A percentile compares a stretch with the other conserved stretches of the same genome.
These are phyloP conservation scores for Phylloporus scabripes DNA, from an alignment of 768 basidiomycete species.

Conservation along the genomic window DNA sequence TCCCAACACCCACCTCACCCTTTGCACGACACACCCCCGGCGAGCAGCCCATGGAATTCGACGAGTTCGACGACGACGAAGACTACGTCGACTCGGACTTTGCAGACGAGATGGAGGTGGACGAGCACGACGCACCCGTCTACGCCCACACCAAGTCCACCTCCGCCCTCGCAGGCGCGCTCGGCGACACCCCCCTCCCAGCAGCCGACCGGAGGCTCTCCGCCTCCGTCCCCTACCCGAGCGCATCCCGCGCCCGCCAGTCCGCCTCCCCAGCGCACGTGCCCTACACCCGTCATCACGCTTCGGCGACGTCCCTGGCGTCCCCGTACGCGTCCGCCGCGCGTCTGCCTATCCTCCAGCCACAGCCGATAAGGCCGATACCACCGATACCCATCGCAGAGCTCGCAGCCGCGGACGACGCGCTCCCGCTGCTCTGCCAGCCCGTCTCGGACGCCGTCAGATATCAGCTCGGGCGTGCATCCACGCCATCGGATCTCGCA, in stretches of 20 bases:
- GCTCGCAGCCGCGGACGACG: constrained; percentile 22
- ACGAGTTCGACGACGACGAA: constrained; percentile 32
- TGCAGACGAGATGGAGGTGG: constrained; percentile 31
- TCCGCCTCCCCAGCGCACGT: constrained; percentile 6
- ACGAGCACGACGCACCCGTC: constrained; percentile 16
- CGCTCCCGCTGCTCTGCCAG: constrained; percentile 30
- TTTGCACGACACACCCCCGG: constrained; percentile 17
- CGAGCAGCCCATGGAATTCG: constrained; percentile 23
- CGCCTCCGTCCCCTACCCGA: constrained; percentile 29
- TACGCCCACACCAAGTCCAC: constrained; percentile 29
- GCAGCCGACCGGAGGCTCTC: constrained; percentile 28
- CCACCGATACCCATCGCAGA: constrained; percentile 30
- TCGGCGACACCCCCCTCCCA: constrained; percentile 21
- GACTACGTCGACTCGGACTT: constrained; percentile 30
- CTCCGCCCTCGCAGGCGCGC: constrained; percentile 29
- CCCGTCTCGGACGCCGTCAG: constrained; percentile 30
- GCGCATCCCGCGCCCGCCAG: constrained; percentile 13
- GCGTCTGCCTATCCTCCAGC: constrained; percentile 30
- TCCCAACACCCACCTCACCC: constrained; percentile 29
- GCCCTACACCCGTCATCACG: constrained; percentile 23
- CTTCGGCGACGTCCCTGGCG: constrained; percentile 4
- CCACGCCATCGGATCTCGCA: constrained; percentile 13
- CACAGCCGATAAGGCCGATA: constrained; percentile 32
- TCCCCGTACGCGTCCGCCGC: constrained; percentile 25
- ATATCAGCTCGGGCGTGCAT: constrained; percentile 19